Base-by-base conservation (phyloP, 2,329 filamentous ascomycete species). In the Byssochlamys sp. region DNA sequence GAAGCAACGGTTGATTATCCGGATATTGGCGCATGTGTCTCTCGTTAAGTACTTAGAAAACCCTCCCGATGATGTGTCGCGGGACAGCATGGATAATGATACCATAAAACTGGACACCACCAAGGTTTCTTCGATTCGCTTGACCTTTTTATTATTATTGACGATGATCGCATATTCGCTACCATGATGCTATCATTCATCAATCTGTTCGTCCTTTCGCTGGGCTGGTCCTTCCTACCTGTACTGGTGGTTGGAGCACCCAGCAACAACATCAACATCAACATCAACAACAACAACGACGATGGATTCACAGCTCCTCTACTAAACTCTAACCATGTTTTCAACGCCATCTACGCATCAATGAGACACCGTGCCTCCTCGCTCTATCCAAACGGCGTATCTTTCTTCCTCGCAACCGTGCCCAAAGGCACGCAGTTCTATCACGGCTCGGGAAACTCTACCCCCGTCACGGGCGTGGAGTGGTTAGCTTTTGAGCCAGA, bases 401-500 rank as follows among this genome's bases (percentile, higher is more conserved):
- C 83, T 2, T 77, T 86, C 62, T 86, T 88, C 63, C 76, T 84
- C 0, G 85, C 80, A 1, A 80, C 78, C 0, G 77, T 89, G 1
- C 85, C 86, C 0, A 73, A 75, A 25, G 84, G 82, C 2, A 84
- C 82, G 0, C 70, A 84, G 27, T 70, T 89, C 12, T 87, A 89
- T 63, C 87, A 89, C 67, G 87, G 87, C 27, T 78, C 77, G 0
- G 63, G 61, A 4, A 67, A 65, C 0, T 60, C 73, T 3, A 68
- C 78, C 2, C 72, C 75, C 1, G 78, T 86, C 0, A 65, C 69
- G 1, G 78, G 75, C 0, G 77, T 77, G 7, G 83, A 89, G 63
- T 89, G 86, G 85, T 75, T 90, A 2, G 86, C 87, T 1, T 89
- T 89, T 64, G 86, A 89, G 66, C 78, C 85, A 10, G 86, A 89